Evolutionary conservation across 345 rosid species (phyloP).

Genomic region (Mercurialis annua): DNA sequence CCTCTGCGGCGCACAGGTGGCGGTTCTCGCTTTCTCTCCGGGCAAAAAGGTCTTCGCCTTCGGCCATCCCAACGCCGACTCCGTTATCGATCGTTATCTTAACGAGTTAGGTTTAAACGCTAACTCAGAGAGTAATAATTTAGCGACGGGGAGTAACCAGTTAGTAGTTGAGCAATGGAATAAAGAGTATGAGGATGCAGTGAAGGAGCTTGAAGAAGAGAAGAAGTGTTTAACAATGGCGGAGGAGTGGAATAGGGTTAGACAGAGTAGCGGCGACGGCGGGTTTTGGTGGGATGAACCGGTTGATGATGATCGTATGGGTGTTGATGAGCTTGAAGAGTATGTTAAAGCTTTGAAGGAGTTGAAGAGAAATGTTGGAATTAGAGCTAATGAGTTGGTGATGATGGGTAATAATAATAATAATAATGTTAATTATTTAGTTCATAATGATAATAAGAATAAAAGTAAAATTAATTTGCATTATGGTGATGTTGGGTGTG

Average conservation of each 20-base stretch:
- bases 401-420: slow-evolving; percentile 6
- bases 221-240: slow-evolving; percentile 11
- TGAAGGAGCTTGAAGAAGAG: slow-evolving; percentile 30
- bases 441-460: neutral
- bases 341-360: slow-evolving; percentile 27
- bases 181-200: slow-evolving; percentile 15
- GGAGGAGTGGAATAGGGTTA: slow-evolving; percentile 12
- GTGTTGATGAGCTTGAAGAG: slow-evolving; percentile 33
- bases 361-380: slow-evolving; percentile 23
- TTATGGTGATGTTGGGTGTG: neutral
- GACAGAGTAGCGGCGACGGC: neutral
- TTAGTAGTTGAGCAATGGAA: slow-evolving; percentile 7
- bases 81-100: slow-evolving; percentile 13
- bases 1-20: slow-evolving; percentile 33
- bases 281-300: slow-evolving; percentile 40
- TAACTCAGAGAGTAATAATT: neutral
- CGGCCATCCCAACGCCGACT: slow-evolving; percentile 29
- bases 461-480: neutral
- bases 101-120: neutral
- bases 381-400: slow-evolving; percentile 24
- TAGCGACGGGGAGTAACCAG: neutral
- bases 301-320: slow-evolving; percentile 25
- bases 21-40: slow-evolving; percentile 32
- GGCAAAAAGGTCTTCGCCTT: slow-evolving; percentile 28
- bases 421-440: neutral